Percentiles rank a stretch among this genome's conserved stretches.
phyloP scores from a whole-genome alignment of 1,284 basidiomycete genomes.

The Papiliotrema fonsecae region DNA sequence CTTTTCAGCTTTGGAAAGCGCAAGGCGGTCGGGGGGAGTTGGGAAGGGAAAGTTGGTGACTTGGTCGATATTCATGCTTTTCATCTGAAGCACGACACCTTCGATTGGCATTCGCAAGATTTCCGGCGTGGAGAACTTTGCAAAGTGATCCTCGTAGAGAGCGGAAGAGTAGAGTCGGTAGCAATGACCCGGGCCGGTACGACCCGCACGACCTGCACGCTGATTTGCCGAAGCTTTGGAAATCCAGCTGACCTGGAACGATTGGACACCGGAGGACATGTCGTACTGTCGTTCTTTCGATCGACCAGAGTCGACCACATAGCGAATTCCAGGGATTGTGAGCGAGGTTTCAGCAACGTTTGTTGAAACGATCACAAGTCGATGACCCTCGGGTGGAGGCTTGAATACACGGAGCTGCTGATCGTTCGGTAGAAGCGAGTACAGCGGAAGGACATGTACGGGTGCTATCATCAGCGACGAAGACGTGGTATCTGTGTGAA shows the following conservation, averaged over 20 bases:
- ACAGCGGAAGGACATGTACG: constrained; percentile 67
- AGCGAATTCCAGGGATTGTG: constrained; percentile 70
- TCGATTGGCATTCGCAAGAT: constrained; percentile 96
- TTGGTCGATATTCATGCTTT: constrained; percentile 96
- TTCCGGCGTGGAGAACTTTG: constrained; percentile 81
- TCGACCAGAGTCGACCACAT: constrained; percentile 71
- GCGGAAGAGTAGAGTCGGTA: constrained; percentile 69
- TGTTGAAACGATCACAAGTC: constrained; percentile 68
- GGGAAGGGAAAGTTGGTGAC: constrained; percentile 98
- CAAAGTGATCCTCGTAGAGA: constrained; percentile 88
- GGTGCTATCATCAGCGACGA: constrained; percentile 51
- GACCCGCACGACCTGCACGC: constrained; percentile 67
- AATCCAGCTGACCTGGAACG: constrained; percentile 68
- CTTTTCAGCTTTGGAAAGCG: constrained; percentile 76
- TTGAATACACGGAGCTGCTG: constrained; percentile 71
- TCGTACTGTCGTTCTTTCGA: constrained; percentile 74
- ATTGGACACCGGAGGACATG: constrained; percentile 59
- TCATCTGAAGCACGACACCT: constrained; percentile 96
- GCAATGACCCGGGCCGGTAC: constrained; percentile 73
- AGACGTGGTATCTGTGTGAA: background rate
- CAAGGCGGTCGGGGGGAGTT: constrained; percentile 81
- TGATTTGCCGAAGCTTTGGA: constrained; percentile 71
- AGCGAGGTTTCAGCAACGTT: constrained; percentile 76
- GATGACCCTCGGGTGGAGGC: constrained; percentile 58
- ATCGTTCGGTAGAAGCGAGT: constrained; percentile 66